These are phyloP conservation scores for Penicillium corylophilum DNA, from an alignment of 2,329 filamentous ascomycete genomes.

Conservation along the genomic window DNA sequence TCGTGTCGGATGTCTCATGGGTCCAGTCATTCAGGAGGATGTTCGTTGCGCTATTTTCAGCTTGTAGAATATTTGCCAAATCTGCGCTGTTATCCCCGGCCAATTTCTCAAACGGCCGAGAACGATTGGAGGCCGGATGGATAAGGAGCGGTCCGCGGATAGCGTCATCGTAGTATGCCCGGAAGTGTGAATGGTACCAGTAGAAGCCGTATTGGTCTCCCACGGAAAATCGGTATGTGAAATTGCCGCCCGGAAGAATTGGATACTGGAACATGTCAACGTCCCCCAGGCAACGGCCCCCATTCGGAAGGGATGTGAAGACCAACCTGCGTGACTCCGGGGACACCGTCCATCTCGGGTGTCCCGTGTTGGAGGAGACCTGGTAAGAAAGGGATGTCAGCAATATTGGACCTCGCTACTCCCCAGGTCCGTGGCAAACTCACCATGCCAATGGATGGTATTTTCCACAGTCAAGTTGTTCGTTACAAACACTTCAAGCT, in stretches of 20 bases:
- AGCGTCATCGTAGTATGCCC: not conserved
- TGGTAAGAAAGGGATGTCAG: not conserved
- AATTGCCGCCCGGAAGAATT: not conserved
- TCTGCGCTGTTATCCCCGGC: not conserved
- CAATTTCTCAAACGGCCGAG: not conserved
- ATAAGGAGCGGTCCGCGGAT: not conserved
- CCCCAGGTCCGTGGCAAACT: too few relatives aligned
- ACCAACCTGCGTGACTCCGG: not conserved
- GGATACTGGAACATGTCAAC: not conserved
- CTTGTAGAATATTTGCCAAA: not conserved
- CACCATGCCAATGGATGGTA: not conserved
- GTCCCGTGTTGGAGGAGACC: not conserved
- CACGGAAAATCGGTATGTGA: not conserved
- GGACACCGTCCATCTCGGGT: not conserved
- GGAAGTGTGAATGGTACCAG: not conserved
- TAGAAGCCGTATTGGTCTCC: not conserved
- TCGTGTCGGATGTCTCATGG: not conserved
- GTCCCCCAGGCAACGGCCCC: not conserved
- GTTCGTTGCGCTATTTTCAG: not conserved
- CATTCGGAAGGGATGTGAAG: not conserved
- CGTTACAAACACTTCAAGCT: not conserved
- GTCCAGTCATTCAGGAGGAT: not conserved
- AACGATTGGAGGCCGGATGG: not conserved
- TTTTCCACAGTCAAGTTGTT: not conserved
- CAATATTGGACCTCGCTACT: too few relatives aligned